phyloP scores from a whole-genome alignment of 495 filamentous ascomycete genomes.

The Extremus antarcticus region DNA sequence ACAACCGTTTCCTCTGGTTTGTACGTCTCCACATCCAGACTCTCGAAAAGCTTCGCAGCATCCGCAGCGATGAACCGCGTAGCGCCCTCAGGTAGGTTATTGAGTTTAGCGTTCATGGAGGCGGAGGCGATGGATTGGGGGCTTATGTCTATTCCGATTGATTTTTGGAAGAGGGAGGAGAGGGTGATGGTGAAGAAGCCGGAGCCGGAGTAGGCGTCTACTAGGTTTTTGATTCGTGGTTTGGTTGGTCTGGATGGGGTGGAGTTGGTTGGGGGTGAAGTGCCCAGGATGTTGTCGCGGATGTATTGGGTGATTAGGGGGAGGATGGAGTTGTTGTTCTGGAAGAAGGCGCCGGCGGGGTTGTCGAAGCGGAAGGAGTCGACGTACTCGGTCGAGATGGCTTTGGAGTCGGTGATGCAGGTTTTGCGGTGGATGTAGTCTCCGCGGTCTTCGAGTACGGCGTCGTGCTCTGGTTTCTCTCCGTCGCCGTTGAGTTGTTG shows the following conservation, averaged over 20 bases:
- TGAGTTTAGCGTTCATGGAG: constrained; percentile 61
- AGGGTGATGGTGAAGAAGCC: constrained; percentile 95
- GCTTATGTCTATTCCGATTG: constrained; percentile 62
- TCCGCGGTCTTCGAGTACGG: constrained; percentile 26
- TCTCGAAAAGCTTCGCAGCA: constrained; percentile 68
- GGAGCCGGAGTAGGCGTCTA: constrained; percentile 95
- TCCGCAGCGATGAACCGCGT: constrained; percentile 77
- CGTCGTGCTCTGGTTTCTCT: constrained; percentile 10
- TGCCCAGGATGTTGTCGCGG: constrained; percentile 59
- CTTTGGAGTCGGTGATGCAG: constrained; percentile 78
- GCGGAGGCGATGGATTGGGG: constrained; percentile 63
- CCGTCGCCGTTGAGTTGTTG: constrained; percentile 12
- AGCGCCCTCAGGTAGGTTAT: constrained; percentile 50
- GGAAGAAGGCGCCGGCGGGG: constrained; percentile 90
- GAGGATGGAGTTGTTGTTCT: constrained; percentile 99
- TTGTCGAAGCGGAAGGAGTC: constrained; percentile 77
- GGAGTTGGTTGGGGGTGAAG: too few relatives aligned
- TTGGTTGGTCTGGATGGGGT: constrained; percentile 2
- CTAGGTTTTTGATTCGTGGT: constrained; percentile 60
- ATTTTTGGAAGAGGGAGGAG: constrained; percentile 62
- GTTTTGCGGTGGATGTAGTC: constrained; percentile 64
- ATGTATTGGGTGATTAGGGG: constrained; percentile 81
- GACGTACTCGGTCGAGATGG: constrained; percentile 71
- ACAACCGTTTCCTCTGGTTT: constrained; percentile 72
- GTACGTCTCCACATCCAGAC: constrained; percentile 42